Conservation (phyloP, 78 protist genomes). For the Salpingoeca rosetta region DNA sequence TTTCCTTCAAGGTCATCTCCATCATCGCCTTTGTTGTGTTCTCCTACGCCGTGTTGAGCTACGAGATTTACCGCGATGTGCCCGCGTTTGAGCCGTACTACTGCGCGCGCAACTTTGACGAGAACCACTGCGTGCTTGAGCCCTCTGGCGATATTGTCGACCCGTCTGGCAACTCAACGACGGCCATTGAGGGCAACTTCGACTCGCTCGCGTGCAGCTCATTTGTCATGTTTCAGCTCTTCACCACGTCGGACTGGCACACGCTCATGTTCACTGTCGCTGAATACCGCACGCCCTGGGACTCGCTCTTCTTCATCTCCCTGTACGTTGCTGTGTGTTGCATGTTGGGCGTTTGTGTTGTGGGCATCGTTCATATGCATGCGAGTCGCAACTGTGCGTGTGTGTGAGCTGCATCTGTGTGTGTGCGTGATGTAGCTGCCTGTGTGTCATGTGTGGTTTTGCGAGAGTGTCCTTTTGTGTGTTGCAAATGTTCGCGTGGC, state of each 20-base stretch:
- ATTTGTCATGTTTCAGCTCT: not conserved
- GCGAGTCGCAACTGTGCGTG: not conserved
- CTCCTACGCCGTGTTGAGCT: not conserved
- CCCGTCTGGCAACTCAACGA: no score
- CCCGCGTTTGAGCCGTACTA: not conserved
- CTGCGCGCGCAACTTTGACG: not conserved
- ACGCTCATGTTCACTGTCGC: not conserved
- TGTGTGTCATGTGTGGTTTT: no score
- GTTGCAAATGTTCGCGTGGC: no score
- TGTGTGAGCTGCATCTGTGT: no score
- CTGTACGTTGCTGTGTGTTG: no score
- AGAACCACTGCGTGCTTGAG: not conserved
- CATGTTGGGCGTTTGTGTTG: no score
- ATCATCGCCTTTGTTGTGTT: no score
- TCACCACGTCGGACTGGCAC: not conserved
- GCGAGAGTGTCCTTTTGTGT: no score
- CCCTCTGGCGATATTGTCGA: no score
- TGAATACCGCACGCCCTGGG: not conserved
- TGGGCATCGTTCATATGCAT: no score
- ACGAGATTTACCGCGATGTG: not conserved
- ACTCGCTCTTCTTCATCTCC: not conserved
- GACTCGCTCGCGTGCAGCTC: not conserved
- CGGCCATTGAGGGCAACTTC: not conserved
- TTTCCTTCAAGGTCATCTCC: no score
- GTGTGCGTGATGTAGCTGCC: no score